A percentile compares a stretch with the other conserved stretches of the same genome.
These are phyloP conservation scores for Microthlaspi erraticum DNA, from an alignment of 345 rosid genomes.

Conservation along the genomic window DNA sequence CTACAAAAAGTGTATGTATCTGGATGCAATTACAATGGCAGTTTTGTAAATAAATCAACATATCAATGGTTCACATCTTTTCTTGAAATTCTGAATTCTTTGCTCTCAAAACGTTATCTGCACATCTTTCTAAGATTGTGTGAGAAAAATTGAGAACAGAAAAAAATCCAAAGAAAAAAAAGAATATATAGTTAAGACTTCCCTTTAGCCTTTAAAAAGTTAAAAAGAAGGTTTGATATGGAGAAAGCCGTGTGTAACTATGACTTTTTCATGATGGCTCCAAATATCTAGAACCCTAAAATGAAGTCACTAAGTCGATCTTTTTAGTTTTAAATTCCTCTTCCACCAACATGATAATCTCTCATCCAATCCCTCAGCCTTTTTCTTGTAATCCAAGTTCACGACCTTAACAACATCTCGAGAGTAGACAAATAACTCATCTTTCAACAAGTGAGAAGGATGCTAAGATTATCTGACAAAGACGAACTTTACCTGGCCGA, in stretches of 20 bases:
- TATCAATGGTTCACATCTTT: no score
- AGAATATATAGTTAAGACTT: no score
- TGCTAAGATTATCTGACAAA: slow-evolving; percentile 49
- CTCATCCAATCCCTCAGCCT: slow-evolving; percentile 36
- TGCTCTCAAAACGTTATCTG: no score
- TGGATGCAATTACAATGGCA: no score
- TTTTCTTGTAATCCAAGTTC: slow-evolving; percentile 39
- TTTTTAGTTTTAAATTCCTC: slow-evolving; percentile 26
- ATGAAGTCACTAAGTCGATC: slow-evolving; percentile 50
- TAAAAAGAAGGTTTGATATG: slow-evolving; percentile 36
- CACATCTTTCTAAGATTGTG: no score
- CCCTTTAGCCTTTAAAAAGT: background rate
- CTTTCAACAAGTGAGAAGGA: slow-evolving; percentile 50
- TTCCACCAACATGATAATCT: slow-evolving; percentile 45
- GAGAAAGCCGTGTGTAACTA: slow-evolving; percentile 59
- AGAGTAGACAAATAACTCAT: slow-evolving; percentile 35
- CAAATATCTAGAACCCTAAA: slow-evolving; percentile 50
- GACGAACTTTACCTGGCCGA: slow-evolving; percentile 45
- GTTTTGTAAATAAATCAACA: no score
- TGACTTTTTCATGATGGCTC: slow-evolving; percentile 66
- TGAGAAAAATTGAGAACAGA: background rate
- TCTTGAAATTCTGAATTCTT: no score
- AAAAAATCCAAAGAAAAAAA: background rate
- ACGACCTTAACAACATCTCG: slow-evolving; percentile 9
- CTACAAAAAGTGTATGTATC: no score